These are phyloP conservation scores for Pythium volutum DNA, from an alignment of 352 stramenopile species.

Conservation along the genomic window DNA sequence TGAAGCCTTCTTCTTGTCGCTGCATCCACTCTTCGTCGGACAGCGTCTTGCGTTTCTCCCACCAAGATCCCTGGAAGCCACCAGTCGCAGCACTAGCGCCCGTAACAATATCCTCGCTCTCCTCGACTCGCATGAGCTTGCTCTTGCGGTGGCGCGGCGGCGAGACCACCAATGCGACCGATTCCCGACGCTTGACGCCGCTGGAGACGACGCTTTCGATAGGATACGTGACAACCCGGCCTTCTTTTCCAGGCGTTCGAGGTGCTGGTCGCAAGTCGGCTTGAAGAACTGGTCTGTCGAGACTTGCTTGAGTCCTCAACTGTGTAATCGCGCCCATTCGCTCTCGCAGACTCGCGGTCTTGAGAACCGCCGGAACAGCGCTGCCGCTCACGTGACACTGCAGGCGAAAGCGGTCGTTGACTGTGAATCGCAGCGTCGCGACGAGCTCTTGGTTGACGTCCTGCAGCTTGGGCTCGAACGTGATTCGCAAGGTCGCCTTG, in stretches of 20 bases:
- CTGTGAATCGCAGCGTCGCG: slow-evolving; percentile 51
- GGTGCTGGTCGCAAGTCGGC: neutral
- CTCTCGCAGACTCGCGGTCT: slow-evolving; percentile 5
- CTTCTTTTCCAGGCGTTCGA: neutral
- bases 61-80: slow-evolving; percentile 53
- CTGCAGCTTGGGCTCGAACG: slow-evolving; percentile 44
- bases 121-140: slow-evolving; percentile 19
- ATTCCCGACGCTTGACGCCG: slow-evolving; percentile 20
- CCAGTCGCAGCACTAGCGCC: slow-evolving; percentile 13
- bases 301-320: neutral
- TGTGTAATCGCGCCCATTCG: slow-evolving; percentile 5
- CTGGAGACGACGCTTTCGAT: slow-evolving; percentile 2
- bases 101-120: neutral
- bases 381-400: slow-evolving; percentile 44
- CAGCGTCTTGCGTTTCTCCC: slow-evolving; percentile 61
- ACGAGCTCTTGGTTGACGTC: slow-evolving; percentile 44
- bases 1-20: slow-evolving; percentile 79
- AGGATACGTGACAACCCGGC: neutral
- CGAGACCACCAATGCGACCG: slow-evolving; percentile 12
- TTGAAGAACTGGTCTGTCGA: neutral
- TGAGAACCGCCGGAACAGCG: neutral
- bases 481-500: slow-evolving; percentile 53
- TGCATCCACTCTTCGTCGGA: slow-evolving; percentile 80
- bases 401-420: slow-evolving; percentile 60
- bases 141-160: slow-evolving; percentile 18